A percentile compares a stretch with the other conserved stretches of the same genome.
These are phyloP conservation scores for Acorus gramineus DNA, from an alignment of 106 monocot species.

Conservation along the genomic window DNA sequence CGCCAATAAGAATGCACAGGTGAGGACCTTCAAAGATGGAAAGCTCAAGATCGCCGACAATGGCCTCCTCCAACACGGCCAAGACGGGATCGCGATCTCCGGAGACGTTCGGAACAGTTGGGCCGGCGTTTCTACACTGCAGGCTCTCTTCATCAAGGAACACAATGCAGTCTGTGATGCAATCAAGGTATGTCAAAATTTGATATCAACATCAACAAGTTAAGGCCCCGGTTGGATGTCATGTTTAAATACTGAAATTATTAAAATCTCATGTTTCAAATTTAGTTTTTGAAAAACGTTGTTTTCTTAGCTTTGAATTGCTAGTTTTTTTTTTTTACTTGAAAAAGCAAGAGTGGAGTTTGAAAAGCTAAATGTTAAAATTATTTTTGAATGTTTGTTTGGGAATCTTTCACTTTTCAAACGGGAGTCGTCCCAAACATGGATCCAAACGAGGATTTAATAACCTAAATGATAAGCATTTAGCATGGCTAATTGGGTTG, in stretches of 20 bases:
- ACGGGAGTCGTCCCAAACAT: too few relatives aligned
- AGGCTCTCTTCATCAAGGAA: conserved; percentile 50
- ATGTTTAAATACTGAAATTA: too few relatives aligned
- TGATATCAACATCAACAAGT: neutral
- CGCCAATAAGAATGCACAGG: neutral
- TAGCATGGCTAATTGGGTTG: too few relatives aligned
- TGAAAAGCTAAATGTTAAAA: too few relatives aligned
- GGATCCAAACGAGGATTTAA: too few relatives aligned
- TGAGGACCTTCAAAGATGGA: conserved; percentile 39
- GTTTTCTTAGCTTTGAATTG: neutral
- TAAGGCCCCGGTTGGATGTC: too few relatives aligned
- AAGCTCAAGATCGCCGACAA: conserved; percentile 35
- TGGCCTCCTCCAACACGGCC: conserved; percentile 26
- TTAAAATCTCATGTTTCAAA: too few relatives aligned
- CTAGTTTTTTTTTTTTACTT: neutral
- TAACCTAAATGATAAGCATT: too few relatives aligned
- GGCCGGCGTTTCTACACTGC: conserved; percentile 47
- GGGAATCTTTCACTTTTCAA: too few relatives aligned
- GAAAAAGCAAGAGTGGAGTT: neutral
- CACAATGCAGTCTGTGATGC: conserved; percentile 63
- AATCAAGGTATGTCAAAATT: conserved; percentile 22
- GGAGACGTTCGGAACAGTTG: conserved; percentile 60
- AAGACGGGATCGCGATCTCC: conserved; percentile 22
- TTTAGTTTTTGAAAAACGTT: neutral
- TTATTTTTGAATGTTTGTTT: too few relatives aligned